A percentile compares a stretch with the other conserved stretches of the same genome.
Evolutionary conservation across 768 basidiomycete species (phyloP).

Genomic region (Lactifluus subvellereus): DNA sequence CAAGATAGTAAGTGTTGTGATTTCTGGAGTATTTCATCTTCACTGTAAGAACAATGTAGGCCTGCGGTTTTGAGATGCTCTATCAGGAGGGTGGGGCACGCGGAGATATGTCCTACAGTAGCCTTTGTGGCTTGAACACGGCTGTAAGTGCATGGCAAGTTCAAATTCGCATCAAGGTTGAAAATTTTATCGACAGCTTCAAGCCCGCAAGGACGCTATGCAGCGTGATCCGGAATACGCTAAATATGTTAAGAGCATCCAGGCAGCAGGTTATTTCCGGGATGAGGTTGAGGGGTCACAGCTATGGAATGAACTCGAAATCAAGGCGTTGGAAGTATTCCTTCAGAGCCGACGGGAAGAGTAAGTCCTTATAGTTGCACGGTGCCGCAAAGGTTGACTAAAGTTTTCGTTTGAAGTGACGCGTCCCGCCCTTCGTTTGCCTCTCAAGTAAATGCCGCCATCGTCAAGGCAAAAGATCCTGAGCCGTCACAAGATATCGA

Average conservation of each 20-base stretch:
- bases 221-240: conserved; percentile 59
- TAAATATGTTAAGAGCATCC: conserved; percentile 64
- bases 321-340: conserved; percentile 63
- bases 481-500: conserved; percentile 40
- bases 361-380: conserved; percentile 42
- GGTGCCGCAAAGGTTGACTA: background rate
- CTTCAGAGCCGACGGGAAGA: conserved; percentile 55
- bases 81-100: conserved; percentile 78
- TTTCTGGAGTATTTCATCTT: background rate
- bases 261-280: conserved; percentile 67
- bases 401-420: conserved; percentile 35
- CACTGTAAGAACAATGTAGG: conserved; percentile 37
- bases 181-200: conserved; percentile 36
- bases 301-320: conserved; percentile 68
- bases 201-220: conserved; percentile 64
- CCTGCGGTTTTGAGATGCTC: conserved; percentile 96
- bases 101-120: conserved; percentile 34
- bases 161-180: background rate
- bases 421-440: conserved; percentile 72
- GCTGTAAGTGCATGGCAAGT: conserved; percentile 39
- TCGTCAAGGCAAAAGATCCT: conserved; percentile 39
- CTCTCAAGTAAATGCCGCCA: conserved; percentile 57
- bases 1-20: conserved; percentile 64
- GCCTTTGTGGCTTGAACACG: conserved; percentile 36
- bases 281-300: conserved; percentile 71